Evolutionary conservation across 1,284 basidiomycete genomes (phyloP).

Genomic region (Ustilago shanxiensis): DNA sequence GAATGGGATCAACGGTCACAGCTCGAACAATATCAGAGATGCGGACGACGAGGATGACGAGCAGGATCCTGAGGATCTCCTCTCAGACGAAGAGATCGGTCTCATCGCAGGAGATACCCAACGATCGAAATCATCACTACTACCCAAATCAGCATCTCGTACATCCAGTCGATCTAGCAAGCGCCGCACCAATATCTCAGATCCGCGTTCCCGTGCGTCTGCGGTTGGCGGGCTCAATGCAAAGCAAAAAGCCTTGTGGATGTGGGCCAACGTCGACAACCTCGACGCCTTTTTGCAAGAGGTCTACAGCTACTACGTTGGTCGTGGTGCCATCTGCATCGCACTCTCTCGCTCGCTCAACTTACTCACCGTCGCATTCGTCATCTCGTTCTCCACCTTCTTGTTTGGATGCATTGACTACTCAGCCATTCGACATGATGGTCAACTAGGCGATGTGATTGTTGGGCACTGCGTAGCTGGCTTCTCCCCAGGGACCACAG

Average conservation of each 20-base stretch:
- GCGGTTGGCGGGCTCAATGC: constrained; percentile 41
- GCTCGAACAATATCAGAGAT: background rate
- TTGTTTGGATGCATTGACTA: constrained; percentile 95
- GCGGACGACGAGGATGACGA: constrained; percentile 32
- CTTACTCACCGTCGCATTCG: constrained; percentile 94
- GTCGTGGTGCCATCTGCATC: constrained; percentile 95
- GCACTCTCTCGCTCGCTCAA: constrained; percentile 87
- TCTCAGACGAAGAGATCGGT: constrained; percentile 45
- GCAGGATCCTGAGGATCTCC: constrained; percentile 39
- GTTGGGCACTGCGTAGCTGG: constrained; percentile 74
- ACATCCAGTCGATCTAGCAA: constrained; percentile 23
- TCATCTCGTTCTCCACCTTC: constrained; percentile 96
- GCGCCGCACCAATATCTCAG: constrained; percentile 18
- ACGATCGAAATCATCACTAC: background rate
- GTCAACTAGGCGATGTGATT: constrained; percentile 61
- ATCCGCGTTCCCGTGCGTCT: constrained; percentile 36
- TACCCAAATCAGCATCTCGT: constrained; percentile 5
- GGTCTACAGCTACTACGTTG: constrained; percentile 94
- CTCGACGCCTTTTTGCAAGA: constrained; percentile 94
- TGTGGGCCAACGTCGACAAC: constrained; percentile 98
- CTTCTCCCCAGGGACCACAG: constrained; percentile 82
- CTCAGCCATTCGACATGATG: constrained; percentile 74
- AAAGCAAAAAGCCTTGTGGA: constrained; percentile 81
- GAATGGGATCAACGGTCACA: background rate
- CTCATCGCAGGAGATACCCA: constrained; percentile 27